These are phyloP conservation scores for Blastobotrys americana DNA, from an alignment of 805 yeast genomes.

Conservation along the genomic window DNA sequence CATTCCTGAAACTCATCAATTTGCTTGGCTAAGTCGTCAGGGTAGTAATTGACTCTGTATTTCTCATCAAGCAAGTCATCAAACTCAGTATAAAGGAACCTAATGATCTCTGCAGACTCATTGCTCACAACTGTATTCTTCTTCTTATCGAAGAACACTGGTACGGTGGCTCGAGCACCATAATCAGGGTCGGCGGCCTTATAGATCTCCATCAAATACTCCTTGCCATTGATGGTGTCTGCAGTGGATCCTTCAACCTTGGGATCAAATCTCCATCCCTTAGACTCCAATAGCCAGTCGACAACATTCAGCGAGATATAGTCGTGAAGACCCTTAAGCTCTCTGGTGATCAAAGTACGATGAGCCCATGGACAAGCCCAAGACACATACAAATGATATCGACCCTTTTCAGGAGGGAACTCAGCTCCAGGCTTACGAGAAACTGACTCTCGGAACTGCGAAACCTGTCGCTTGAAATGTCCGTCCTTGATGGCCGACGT, in stretches of 20 bases:
- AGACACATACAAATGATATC: conserved; percentile 85
- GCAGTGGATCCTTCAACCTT: conserved; percentile 44
- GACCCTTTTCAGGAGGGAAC: conserved; percentile 64
- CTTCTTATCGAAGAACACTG: conserved; percentile 87
- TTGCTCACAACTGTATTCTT: conserved; percentile 78
- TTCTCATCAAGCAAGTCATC: conserved; percentile 39
- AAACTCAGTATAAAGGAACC: conserved; percentile 75
- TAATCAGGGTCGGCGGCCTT: conserved; percentile 69
- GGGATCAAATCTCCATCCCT: conserved; percentile 83
- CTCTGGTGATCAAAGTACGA: conserved; percentile 65
- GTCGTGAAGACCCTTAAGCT: conserved; percentile 62
- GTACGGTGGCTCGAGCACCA: conserved; percentile 82
- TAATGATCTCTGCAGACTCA: conserved; percentile 82
- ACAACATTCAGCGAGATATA: conserved; percentile 57
- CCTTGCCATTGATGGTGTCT: conserved; percentile 54
- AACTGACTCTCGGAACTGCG: conserved; percentile 54
- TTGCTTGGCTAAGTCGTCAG: conserved; percentile 42
- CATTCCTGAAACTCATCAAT: conserved; percentile 76
- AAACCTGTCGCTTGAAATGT: conserved; percentile 10
- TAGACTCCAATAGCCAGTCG: conserved; percentile 77
- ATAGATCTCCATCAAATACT: conserved; percentile 64
- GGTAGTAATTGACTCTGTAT: conserved; percentile 56
- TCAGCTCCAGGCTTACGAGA: conserved; percentile 50
- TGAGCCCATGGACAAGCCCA: conserved; percentile 97
- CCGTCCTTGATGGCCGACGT: conserved; percentile 9